phyloP scores from a whole-genome alignment of 2,329 filamentous ascomycete genomes.

The Colletotrichum sp. region DNA sequence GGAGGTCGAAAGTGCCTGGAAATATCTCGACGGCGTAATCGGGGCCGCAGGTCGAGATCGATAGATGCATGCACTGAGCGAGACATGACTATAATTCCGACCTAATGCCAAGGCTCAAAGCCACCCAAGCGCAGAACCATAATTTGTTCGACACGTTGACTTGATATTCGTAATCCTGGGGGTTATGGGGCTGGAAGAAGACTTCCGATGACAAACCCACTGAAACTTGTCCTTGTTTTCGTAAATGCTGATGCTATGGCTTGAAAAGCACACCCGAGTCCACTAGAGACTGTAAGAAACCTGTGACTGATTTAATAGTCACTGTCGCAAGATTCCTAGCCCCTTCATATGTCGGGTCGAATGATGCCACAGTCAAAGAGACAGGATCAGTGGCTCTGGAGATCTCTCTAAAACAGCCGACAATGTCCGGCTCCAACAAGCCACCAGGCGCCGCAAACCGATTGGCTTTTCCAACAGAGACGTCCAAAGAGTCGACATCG shows the following conservation, averaged over 20 bases:
- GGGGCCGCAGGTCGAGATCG: background rate
- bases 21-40: background rate
- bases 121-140: background rate
- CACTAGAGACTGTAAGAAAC: background rate
- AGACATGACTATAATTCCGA: background rate
- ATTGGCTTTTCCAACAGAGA: background rate
- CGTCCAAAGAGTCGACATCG: background rate
- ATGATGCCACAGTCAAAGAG: background rate
- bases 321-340: background rate
- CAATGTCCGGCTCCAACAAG: background rate
- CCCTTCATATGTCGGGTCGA: background rate
- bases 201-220: background rate
- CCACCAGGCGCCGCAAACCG: background rate
- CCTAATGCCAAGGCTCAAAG: background rate
- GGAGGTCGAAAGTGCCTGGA: conserved; percentile 38
- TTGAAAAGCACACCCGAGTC: background rate
- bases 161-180: background rate
- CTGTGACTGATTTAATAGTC: background rate
- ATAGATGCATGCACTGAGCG: background rate
- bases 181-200: background rate
- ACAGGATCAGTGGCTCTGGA: background rate
- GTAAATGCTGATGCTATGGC: background rate
- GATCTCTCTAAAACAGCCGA: background rate
- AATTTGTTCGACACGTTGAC: background rate
- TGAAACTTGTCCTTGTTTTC: background rate